phyloP scores from a whole-genome alignment of 1,284 basidiomycete genomes.

The Trametes pubescens region DNA sequence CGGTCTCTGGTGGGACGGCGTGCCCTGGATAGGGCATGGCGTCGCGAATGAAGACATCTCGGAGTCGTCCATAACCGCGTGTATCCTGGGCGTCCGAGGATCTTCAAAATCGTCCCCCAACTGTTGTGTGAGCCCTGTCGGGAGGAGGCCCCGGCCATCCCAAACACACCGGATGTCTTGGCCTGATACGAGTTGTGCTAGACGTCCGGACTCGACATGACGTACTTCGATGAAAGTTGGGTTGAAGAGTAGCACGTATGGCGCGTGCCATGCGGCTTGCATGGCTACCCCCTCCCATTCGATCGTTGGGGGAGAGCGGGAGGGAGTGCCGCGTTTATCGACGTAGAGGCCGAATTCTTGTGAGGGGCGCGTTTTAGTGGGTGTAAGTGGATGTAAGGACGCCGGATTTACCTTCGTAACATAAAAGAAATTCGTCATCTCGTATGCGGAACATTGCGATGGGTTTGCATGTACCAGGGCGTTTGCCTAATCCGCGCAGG shows the following conservation, averaged over 20 bases:
- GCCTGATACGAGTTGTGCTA: constrained; percentile 89
- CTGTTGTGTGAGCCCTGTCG: constrained; percentile 42
- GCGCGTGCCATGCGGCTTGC: constrained; percentile 86
- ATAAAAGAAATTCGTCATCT: constrained; percentile 91
- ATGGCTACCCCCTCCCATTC: constrained; percentile 96
- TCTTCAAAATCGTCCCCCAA: constrained; percentile 51
- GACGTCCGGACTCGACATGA: constrained; percentile 83
- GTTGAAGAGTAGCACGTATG: constrained; percentile 91
- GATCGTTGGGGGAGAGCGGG: constrained; percentile 75
- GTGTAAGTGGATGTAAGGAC: background rate
- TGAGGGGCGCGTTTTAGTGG: background rate
- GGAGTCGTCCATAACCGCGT: constrained; percentile 73
- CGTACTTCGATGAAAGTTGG: constrained; percentile 92
- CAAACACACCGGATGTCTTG: constrained; percentile 88
- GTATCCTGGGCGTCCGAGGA: constrained; percentile 74
- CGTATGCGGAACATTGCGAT: constrained; percentile 92
- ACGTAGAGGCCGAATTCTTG: constrained; percentile 94
- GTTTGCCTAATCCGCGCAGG: constrained; percentile 75
- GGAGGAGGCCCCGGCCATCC: constrained; percentile 75
- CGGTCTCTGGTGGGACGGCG: constrained; percentile 51
- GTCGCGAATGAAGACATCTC: constrained; percentile 45
- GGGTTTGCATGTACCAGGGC: constrained; percentile 83
- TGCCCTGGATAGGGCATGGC: constrained; percentile 12
- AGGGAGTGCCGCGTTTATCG: constrained; percentile 87
- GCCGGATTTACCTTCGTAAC: constrained; percentile 79